Evolutionary conservation across 116 monocot genomes (phyloP).

Genomic region (Trichopus zeylanicus): DNA sequence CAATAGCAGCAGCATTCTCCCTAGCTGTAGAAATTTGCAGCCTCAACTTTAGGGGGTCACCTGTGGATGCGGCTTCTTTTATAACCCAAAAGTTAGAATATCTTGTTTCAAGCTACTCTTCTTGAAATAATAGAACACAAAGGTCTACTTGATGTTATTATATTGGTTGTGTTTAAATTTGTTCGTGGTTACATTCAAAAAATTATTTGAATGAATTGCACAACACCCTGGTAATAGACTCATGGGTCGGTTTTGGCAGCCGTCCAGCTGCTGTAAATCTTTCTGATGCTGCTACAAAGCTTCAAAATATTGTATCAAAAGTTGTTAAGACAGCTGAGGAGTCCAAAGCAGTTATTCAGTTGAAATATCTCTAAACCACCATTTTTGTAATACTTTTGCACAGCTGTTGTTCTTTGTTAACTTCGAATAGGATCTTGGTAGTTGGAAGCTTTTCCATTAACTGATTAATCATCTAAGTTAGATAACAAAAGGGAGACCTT

Average conservation of each 20-base stretch:
- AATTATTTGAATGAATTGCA: not conserved
- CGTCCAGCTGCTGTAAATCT: slow-evolving; percentile 99
- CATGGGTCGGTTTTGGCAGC: slow-evolving; percentile 25
- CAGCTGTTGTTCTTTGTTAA: not conserved
- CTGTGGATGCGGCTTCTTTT: slow-evolving; percentile 67
- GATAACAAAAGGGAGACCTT: not conserved
- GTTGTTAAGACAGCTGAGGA: slow-evolving; percentile 46
- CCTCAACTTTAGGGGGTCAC: slow-evolving; percentile 54
- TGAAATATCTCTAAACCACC: slow-evolving; percentile 3
- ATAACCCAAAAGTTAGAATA: slow-evolving; percentile 70
- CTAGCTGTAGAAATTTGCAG: slow-evolving; percentile 67
- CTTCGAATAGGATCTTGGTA: no score
- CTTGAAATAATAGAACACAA: not conserved
- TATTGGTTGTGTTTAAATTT: not conserved
- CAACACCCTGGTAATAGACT: not conserved
- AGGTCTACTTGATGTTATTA: not conserved
- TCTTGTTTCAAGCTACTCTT: slow-evolving; percentile 75
- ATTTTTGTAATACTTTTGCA: not conserved
- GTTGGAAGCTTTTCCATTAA: no score
- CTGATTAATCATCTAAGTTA: no score
- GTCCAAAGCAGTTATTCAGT: slow-evolving; percentile 65
- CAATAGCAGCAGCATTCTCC: slow-evolving; percentile 89
- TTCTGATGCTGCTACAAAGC: slow-evolving; percentile 89
- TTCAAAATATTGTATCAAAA: slow-evolving; percentile 46
- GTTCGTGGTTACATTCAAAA: not conserved